Percentiles rank a stretch among this genome's conserved stretches.
phyloP scores from a whole-genome alignment of 306 rosid species.

The Quercus suber region DNA sequence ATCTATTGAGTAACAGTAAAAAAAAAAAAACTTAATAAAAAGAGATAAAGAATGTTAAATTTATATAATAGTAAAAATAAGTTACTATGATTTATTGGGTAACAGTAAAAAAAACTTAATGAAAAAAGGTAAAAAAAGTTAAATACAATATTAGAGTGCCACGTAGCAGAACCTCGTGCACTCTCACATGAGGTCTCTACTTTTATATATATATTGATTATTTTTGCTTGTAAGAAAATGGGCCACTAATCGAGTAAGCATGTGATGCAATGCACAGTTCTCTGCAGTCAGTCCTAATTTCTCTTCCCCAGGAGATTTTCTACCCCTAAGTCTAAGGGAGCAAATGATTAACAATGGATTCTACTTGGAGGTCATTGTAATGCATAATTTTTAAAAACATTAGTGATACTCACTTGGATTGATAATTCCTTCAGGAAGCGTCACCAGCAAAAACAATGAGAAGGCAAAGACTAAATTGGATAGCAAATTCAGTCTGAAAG shows the following conservation, averaged over 20 bases:
- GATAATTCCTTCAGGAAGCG: constrained; percentile 83
- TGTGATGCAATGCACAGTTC: neutral
- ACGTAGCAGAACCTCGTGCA: no score
- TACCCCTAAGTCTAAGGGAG: neutral
- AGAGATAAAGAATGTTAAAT: no score
- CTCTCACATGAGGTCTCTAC: no score
- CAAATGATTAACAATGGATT: neutral
- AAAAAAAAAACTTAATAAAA: no score
- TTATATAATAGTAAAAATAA: no score
- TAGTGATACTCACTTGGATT: constrained; percentile 74
- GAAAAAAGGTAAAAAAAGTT: no score
- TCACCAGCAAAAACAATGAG: constrained; percentile 73
- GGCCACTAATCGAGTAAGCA: neutral
- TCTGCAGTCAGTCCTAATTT: neutral
- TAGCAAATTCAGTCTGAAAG: constrained; percentile 77
- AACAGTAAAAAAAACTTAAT: no score
- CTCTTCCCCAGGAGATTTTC: neutral
- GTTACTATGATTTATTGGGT: no score
- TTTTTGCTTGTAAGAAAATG: neutral
- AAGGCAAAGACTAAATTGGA: constrained; percentile 91
- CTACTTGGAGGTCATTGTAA: neutral
- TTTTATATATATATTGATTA: no score
- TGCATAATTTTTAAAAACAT: neutral
- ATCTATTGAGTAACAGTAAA: no score
- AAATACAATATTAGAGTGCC: no score